Base-by-base conservation (phyloP, 768 basidiomycete species). In the Termitomyces sp. region DNA sequence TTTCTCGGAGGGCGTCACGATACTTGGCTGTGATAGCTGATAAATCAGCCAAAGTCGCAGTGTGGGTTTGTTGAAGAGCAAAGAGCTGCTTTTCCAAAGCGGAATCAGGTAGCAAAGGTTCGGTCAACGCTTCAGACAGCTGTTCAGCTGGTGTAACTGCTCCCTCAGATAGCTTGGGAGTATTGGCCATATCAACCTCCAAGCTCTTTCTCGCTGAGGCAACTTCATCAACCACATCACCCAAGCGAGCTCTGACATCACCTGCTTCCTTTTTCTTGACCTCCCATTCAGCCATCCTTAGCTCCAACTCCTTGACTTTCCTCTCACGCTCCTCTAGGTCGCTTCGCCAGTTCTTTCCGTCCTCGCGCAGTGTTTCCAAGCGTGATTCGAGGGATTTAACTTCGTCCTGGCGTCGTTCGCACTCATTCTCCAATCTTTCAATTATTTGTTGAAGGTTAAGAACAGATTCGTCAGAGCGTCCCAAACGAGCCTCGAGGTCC, bases 301-400 rank as follows among this genome's bases (percentile, higher is more conserved):
- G 75, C 73, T 97, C 93, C 28, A 98, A 78, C 57, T 86, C 88
- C 54, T 82, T 82, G 15, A 98, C 84, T 67, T 80, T 86, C 60
- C 76, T 79, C 73, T 98, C 94, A 61, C 94, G 83, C 61, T 86
- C 82, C 72, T 97, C 94, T 9, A 98, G 79, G 69, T 96, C 93
- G 15, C 83, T 78, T 52, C 90, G 81, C 89, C 94, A 96, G 66
- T 82, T 88, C 64, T 94, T 86, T 5, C 89, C 88, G 63, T 94
- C 92, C 51, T 79, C 79, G 64, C 86, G 80, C 55, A 97, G 76
- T 12, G 80, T 75, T 28, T 90, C 86, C 42, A 97, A 75, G 53
- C 90, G 87, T 32, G 79, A 71, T 65, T 96, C 89, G 42, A 98
- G 80, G 2, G 81, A 75, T 53, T 82, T 82, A 16, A 88, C 90